These are phyloP conservation scores for Albugo laibachii DNA, from an alignment of 352 stramenopile species.

Conservation along the genomic window DNA sequence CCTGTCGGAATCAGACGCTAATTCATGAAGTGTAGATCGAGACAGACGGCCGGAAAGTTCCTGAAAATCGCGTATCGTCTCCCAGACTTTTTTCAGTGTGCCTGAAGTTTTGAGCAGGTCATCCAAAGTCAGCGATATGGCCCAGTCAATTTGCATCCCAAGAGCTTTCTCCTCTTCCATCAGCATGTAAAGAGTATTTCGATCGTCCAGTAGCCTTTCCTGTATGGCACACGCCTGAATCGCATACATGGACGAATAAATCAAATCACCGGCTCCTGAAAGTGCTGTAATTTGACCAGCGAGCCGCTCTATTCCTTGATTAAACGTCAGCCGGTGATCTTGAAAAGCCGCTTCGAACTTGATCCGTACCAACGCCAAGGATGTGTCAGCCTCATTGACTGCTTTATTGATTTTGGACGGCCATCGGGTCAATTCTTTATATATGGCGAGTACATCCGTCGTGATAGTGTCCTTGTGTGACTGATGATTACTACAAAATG, in stretches of 20 bases:
- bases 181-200: constrained; percentile 32
- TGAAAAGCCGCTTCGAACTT: constrained; percentile 54
- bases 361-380: constrained; percentile 30
- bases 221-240: constrained; percentile 56
- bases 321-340: constrained; percentile 41
- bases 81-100: constrained; percentile 60
- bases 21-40: constrained; percentile 40
- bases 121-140: constrained; percentile 49
- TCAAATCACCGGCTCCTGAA: constrained; percentile 53
- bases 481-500: background rate
- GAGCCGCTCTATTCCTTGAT: constrained; percentile 56
- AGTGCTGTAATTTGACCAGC: constrained; percentile 44
- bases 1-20: constrained; percentile 29
- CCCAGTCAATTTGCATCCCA: constrained; percentile 34
- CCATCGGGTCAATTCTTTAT: constrained; percentile 50
- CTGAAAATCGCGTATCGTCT: constrained; percentile 42
- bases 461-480: constrained; percentile 1
- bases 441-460: constrained; percentile 28
- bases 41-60: constrained; percentile 48
- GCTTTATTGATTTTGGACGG: constrained; percentile 29
- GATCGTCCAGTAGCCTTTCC: constrained; percentile 31
- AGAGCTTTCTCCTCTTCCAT: constrained; percentile 20
- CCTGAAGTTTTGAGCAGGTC: constrained; percentile 54
- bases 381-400: constrained; percentile 25
- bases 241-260: constrained; percentile 53